Evolutionary conservation across 805 yeast species (phyloP), one percentile per base, ranked within the genome.

Genomic region (Metschnikowia baotianmanensis): DNA sequence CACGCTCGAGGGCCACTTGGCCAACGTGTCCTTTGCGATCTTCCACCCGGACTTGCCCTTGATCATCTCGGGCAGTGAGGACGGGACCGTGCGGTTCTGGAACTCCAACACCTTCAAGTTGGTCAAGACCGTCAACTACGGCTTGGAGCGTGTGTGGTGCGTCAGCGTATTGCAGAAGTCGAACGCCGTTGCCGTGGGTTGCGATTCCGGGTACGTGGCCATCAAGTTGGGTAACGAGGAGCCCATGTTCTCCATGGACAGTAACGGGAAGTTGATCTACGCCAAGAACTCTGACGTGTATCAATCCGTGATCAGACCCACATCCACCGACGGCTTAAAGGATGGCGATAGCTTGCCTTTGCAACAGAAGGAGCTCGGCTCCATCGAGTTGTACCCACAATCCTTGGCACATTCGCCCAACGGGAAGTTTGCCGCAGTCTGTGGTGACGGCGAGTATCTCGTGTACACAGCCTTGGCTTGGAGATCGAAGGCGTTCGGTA

Each of bases 1-100:
- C 9, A 84, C 95, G 20, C 73, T 93, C 53, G 95, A 85, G 59
- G 99, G 97, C 25, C 99, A 93, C 61, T 72, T 88, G 52, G 78
- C 95, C 32, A 93, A 93, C 62, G 99, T 93, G 31, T 88, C 96
- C 20, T 93, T 89, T 70, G 99, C 99, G 6, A 80, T 90, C 25
- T 93, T 90, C 82, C 99, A 93, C 63, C 96, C 96, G n/a, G 95
- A 91, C 57, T 74, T 93, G 57, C 99, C 99, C 17, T 70, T 91
- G 50, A 90, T 93, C 50, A 77, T 93, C 34, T 88, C 97, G 3
- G 99, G 99, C 51, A 84, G 96, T 38, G 99, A 93, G 67, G 99
- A 93, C 67, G 88, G 95, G 38, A 83, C 96, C 8, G 74, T 93
- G 52, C 88, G 90, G 60, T 77, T 93, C 56, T 93, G 99, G 99